Conservation (phyloP, 768 basidiomycete species). For the Asterophora lycoperdoides region DNA sequence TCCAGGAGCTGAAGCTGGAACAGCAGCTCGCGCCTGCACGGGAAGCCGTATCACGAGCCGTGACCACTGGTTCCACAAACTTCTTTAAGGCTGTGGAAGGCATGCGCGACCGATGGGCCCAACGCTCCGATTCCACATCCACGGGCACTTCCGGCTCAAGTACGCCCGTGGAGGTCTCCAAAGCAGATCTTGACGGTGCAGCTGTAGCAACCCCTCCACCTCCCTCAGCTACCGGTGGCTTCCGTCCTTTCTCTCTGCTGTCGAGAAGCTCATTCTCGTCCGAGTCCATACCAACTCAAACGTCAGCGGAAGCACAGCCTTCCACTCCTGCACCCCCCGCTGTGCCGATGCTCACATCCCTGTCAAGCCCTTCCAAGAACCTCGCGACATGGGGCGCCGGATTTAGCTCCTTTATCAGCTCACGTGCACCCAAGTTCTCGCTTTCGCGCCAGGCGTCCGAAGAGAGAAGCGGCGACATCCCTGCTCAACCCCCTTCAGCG, state of each 20-base stretch:
- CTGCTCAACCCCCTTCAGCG: not conserved
- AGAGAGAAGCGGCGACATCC: not conserved
- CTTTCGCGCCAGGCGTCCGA: slow-evolving; percentile 13
- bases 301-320: slow-evolving; percentile 7
- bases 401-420: slow-evolving; percentile 18
- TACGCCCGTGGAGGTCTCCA: slow-evolving; percentile 37
- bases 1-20: slow-evolving; percentile 90
- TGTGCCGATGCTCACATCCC: slow-evolving; percentile 3
- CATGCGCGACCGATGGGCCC: slow-evolving; percentile 69
- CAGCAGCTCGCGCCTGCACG: slow-evolving; percentile 92
- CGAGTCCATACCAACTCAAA: not conserved
- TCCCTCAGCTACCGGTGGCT: slow-evolving; percentile 2
- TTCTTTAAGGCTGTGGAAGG: slow-evolving; percentile 91
- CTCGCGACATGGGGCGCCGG: slow-evolving; percentile 19
- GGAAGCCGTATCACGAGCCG: slow-evolving; percentile 79
- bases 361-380: slow-evolving; percentile 13
- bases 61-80: slow-evolving; percentile 68
- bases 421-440: slow-evolving; percentile 16
- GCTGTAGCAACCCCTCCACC: slow-evolving; percentile 4
- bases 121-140: slow-evolving; percentile 24
- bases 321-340: slow-evolving; percentile 8
- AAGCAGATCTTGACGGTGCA: slow-evolving; percentile 30
- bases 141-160: slow-evolving; percentile 29
- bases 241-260: slow-evolving; percentile 17
- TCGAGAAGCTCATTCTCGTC: slow-evolving; percentile 3